A percentile compares a stretch with the other conserved stretches of the same genome.
Conservation (phyloP, 2,329 filamentous ascomycete genomes). For the Sarocladium brachiariae region DNA sequence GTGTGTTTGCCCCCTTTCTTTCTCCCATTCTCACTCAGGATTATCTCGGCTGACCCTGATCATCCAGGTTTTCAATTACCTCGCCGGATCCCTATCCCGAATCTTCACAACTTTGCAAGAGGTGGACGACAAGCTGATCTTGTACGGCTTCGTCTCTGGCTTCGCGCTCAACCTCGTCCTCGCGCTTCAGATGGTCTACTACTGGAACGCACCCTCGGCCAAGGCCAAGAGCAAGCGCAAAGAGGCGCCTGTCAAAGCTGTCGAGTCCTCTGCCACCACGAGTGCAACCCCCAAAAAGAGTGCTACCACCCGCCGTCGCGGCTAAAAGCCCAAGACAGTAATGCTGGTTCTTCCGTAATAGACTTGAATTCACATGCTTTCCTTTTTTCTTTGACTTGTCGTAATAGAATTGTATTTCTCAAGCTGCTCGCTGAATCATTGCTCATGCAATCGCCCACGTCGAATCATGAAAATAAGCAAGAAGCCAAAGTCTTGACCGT, state of each 20-base stretch:
- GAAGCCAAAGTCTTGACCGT: no score
- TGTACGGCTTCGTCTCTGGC: conserved; percentile 89
- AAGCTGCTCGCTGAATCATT: no score
- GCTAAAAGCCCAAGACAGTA: conserved; percentile 25
- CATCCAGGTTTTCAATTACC: conserved; percentile 99
- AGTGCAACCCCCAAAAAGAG: conserved; percentile 30
- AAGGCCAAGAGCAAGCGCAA: conserved; percentile 38
- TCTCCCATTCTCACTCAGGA: no score
- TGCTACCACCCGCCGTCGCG: conserved; percentile 37
- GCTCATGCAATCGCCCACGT: no score
- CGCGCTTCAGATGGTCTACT: conserved; percentile 86
- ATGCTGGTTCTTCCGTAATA: no score
- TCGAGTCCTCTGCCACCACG: conserved; percentile 21
- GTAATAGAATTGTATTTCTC: no score
- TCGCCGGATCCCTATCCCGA: conserved; percentile 82
- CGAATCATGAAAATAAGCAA: no score
- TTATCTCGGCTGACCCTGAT: no score
- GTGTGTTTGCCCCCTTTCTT: conserved; percentile 47
- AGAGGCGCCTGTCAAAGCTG: conserved; percentile 21
- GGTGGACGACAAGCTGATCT: conserved; percentile 91
- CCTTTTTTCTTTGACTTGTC: no score
- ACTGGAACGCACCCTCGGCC: conserved; percentile 71
- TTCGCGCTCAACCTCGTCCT: conserved; percentile 85
- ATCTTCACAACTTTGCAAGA: conserved; percentile 98
- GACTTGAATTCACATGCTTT: no score